Conservation (phyloP, 352 stramenopile genomes). For the Phytophthora pini region DNA sequence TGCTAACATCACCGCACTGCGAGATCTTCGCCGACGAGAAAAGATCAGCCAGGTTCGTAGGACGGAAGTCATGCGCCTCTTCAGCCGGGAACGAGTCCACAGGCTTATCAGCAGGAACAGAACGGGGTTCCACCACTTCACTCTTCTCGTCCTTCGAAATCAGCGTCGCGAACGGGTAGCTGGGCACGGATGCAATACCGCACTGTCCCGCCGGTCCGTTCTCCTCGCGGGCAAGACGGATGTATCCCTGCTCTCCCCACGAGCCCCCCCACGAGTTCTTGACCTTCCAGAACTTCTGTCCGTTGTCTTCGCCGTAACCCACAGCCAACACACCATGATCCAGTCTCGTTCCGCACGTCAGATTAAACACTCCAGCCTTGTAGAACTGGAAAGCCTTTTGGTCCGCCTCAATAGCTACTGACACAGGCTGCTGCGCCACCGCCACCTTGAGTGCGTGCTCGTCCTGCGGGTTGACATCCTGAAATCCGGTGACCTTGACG, state of each 20-base stretch:
- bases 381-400: conserved; percentile 88
- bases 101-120: conserved; percentile 14
- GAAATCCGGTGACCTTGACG: conserved; percentile 85
- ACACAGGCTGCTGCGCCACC: conserved; percentile 83
- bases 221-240: conserved; percentile 80
- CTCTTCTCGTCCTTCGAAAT: conserved; percentile 25
- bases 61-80: conserved; percentile 36
- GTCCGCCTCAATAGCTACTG: conserved; percentile 88
- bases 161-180: conserved; percentile 64
- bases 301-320: conserved; percentile 90
- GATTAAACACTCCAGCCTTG: conserved; percentile 73
- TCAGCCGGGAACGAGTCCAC: conserved; percentile 41
- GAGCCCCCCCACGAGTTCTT: conserved; percentile 95
- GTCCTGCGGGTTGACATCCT: conserved; percentile 75
- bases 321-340: conserved; percentile 96
- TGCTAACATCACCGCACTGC: conserved; percentile 77
- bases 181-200: conserved; percentile 91
- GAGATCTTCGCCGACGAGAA: conserved; percentile 80
- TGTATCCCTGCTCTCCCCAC: conserved; percentile 92
- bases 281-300: conserved; percentile 94
- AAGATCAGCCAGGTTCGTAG: conserved; percentile 40
- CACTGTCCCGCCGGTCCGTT: conserved; percentile 95
- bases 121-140: conserved; percentile 17
- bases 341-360: conserved; percentile 65
- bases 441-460: conserved; percentile 88